Evolutionary conservation across 306 rosid species (phyloP).

Genomic region (Fagus crenata): DNA sequence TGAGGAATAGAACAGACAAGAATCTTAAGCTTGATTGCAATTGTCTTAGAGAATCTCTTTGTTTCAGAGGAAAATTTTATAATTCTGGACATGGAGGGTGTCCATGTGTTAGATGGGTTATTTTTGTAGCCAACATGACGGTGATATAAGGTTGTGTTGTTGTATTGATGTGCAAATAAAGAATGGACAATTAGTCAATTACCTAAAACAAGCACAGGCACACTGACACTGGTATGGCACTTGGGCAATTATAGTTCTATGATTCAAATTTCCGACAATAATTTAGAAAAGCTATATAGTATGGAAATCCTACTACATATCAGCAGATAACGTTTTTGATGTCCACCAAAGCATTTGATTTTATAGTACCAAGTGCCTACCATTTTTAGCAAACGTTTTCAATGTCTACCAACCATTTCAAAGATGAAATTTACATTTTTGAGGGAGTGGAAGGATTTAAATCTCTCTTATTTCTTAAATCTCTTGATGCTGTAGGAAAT

Average conservation of each 20-base stretch:
- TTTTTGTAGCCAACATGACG: background rate
- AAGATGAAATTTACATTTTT: too few species aligned
- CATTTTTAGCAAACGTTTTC: too few species aligned
- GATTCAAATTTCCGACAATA: background rate
- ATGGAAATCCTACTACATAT: too few species aligned
- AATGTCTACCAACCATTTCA: too few species aligned
- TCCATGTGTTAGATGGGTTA: conserved; percentile 36
- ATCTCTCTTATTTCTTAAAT: too few species aligned
- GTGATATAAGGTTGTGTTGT: background rate
- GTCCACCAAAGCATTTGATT: too few species aligned
- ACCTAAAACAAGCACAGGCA: background rate
- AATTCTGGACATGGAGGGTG: conserved; percentile 1
- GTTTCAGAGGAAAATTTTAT: conserved; percentile 10
- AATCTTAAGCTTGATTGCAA: conserved; percentile 47
- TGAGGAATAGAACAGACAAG: conserved; percentile 47
- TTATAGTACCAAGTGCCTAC: too few species aligned
- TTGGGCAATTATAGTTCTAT: background rate
- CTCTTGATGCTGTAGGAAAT: too few species aligned
- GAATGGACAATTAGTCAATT: background rate
- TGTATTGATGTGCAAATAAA: background rate
- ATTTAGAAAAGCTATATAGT: too few species aligned
- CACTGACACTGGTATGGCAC: background rate
- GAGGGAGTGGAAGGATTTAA: too few species aligned
- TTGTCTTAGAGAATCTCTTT: conserved; percentile 34
- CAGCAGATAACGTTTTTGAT: too few species aligned